Conservation (phyloP, 2,329 filamentous ascomycete genomes). For the Salinomyces thailandicus region DNA sequence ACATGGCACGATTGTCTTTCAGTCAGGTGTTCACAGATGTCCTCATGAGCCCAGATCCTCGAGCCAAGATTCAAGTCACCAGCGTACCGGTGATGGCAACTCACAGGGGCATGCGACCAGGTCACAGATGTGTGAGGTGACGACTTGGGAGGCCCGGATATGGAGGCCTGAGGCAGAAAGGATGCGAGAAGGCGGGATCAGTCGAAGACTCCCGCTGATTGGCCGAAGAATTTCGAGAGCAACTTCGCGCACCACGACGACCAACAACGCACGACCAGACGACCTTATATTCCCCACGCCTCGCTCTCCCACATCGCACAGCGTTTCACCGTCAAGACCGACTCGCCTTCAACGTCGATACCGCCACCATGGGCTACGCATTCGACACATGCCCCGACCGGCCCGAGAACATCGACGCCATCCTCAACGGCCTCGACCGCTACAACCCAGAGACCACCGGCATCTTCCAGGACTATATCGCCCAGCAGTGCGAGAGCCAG, state of each 20-base stretch:
- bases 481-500: conserved; percentile 87
- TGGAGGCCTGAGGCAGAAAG: too few relatives aligned
- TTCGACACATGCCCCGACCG: conserved; percentile 87
- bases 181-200: too few relatives aligned
- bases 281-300: not conserved
- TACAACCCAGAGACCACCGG: conserved; percentile 97
- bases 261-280: not conserved
- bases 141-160: too few relatives aligned
- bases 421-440: conserved; percentile 93
- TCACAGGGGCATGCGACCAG: too few relatives aligned
- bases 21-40: too few relatives aligned
- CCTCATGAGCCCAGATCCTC: too few relatives aligned
- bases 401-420: conserved; percentile 81
- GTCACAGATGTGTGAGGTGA: too few relatives aligned
- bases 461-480: conserved; percentile 88
- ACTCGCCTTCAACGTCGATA: not conserved
- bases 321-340: not conserved
- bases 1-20: too few relatives aligned
- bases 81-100: too few relatives aligned
- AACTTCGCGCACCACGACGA: not conserved
- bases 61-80: too few relatives aligned
- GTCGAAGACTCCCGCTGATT: conserved; percentile 1
- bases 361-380: conserved; percentile 37
- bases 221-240: conserved; percentile 1
- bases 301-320: not conserved